These are phyloP conservation scores for Calonectria crousiana DNA, from an alignment of 2,329 filamentous ascomycete species.

Conservation along the genomic window DNA sequence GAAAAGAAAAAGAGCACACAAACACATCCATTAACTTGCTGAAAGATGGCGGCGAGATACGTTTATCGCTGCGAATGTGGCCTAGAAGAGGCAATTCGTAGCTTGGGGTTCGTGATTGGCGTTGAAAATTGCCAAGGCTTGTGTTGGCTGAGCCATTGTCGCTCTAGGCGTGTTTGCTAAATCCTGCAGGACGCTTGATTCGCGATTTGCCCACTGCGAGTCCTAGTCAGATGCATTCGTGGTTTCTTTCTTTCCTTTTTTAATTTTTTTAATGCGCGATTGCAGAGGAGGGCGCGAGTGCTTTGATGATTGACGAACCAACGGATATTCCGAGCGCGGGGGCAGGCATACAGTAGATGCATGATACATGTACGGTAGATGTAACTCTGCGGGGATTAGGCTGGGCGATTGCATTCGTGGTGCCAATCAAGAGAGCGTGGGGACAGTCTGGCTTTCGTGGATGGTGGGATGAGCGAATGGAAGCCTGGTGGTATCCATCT, in stretches of 20 bases:
- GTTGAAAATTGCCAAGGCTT: not conserved
- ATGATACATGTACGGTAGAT: not conserved
- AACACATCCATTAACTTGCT: not conserved
- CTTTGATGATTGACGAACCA: not conserved
- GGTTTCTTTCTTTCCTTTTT: not conserved
- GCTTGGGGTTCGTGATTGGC: not conserved
- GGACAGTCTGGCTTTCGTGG: not conserved
- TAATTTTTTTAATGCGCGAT: not conserved
- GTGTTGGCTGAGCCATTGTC: not conserved
- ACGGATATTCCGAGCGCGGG: not conserved
- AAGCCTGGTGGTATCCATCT: not conserved
- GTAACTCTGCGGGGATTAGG: not conserved
- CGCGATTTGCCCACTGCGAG: not conserved
- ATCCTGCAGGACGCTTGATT: not conserved
- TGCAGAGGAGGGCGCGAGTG: not conserved
- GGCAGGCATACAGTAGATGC: not conserved
- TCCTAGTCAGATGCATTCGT: not conserved
- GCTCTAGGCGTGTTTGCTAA: not conserved
- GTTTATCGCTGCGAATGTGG: not conserved
- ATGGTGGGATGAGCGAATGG: not conserved
- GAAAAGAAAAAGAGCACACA: not conserved
- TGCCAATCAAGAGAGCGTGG: not conserved
- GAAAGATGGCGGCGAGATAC: not conserved
- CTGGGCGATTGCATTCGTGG: not conserved
- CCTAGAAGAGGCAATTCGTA: not conserved